phyloP scores from a whole-genome alignment of 108 stramenopile species.

The Nitzschia inconspicua region DNA sequence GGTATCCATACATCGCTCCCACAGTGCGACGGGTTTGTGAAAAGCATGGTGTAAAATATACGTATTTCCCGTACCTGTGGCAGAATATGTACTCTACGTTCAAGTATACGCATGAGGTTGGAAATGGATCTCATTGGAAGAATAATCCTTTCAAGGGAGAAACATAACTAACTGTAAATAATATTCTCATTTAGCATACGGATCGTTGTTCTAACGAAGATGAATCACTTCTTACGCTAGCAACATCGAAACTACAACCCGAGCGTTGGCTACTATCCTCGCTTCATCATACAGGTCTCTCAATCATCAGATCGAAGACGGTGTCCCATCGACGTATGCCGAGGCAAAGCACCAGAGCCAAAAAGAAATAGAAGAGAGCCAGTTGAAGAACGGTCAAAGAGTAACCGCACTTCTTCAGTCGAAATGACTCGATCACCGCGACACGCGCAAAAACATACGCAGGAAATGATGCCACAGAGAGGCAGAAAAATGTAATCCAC shows the following conservation, averaged over 20 bases:
- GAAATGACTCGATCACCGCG: conserved; percentile 50
- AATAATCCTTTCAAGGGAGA: conserved; percentile 37
- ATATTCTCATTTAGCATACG: too few relatives aligned
- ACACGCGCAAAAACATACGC: conserved; percentile 61
- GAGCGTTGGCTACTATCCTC: too few relatives aligned
- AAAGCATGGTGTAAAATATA: conserved; percentile 91
- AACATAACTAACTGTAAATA: too few relatives aligned
- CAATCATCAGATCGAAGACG: conserved; percentile 11
- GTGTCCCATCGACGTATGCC: conserved; percentile 21
- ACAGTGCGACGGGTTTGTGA: conserved; percentile 90
- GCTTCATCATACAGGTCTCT: too few relatives aligned
- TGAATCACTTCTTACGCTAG: too few relatives aligned
- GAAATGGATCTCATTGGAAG: conserved; percentile 69
- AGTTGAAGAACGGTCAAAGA: conserved; percentile 48
- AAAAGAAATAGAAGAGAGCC: conserved; percentile 24
- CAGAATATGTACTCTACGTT: conserved; percentile 78
- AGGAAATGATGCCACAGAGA: conserved; percentile 56
- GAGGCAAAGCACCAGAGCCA: conserved; percentile 3
- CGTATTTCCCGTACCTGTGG: conserved; percentile 79
- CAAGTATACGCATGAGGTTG: conserved; percentile 78
- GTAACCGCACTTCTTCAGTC: conserved; percentile 38
- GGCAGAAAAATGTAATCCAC: conserved; percentile 56
- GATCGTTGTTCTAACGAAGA: too few relatives aligned
- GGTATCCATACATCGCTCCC: conserved; percentile 98
- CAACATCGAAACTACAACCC: too few relatives aligned